Evolutionary conservation across 129 eudicot species (phyloP).

Genomic region (Centella asiatica): DNA sequence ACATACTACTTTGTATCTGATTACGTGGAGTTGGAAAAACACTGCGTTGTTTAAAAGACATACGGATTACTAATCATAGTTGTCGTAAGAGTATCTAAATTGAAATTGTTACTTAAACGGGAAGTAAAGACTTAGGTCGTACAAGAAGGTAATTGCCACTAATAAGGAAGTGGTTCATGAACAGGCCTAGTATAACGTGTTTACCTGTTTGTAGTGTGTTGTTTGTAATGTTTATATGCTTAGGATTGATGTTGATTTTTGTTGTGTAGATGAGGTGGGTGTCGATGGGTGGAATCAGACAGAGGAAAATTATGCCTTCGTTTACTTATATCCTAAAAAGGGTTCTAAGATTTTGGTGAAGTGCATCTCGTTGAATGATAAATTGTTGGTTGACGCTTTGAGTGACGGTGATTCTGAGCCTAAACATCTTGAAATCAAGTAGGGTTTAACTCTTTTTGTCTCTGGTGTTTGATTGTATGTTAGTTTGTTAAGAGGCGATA

Average conservation of each 20-base stretch:
- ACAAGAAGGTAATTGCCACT: too few species aligned
- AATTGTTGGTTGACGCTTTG: slow-evolving; percentile 57
- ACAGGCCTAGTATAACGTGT: too few species aligned
- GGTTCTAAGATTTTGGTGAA: slow-evolving; percentile 55
- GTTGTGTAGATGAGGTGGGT: slow-evolving; percentile 62
- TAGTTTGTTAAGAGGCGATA: background rate
- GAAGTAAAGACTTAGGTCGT: too few species aligned
- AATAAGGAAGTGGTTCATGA: too few species aligned
- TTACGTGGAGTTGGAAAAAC: too few species aligned
- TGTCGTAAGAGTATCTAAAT: too few species aligned
- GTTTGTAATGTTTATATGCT: background rate
- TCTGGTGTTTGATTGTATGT: background rate
- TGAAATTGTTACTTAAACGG: too few species aligned
- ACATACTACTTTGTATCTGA: too few species aligned
- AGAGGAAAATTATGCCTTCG: slow-evolving; percentile 73
- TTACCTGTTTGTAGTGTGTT: background rate
- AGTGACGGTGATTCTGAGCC: slow-evolving; percentile 46
- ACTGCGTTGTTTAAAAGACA: too few species aligned
- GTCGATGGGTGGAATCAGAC: slow-evolving; percentile 72
- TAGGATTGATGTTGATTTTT: background rate
- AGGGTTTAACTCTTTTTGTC: background rate
- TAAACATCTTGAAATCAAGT: slow-evolving; percentile 66
- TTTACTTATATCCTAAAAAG: slow-evolving; percentile 48
- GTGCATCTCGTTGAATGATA: slow-evolving; percentile 65
- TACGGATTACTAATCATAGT: too few species aligned